Base-by-base conservation (phyloP, 2,329 filamentous ascomycete genomes). In the Xylariaceae sp. region DNA sequence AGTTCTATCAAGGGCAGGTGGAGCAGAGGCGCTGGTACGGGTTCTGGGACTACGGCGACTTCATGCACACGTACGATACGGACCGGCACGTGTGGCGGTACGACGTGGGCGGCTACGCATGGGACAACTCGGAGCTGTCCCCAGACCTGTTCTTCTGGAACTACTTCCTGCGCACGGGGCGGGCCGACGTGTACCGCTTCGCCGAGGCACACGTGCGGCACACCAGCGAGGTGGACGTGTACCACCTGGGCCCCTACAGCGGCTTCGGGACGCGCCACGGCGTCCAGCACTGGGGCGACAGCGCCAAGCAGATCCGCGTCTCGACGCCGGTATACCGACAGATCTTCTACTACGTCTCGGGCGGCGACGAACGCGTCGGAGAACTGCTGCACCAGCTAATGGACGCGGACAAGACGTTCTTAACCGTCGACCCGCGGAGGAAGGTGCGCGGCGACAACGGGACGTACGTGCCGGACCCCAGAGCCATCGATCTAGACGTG, bases 81-180 rank as follows among this genome's bases (percentile, higher is more conserved):
- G 70, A 79, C 52, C 63, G 77, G 4, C 77, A 81, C 45, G 65
- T 64, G 1, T 82, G 78, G 78, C 67, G 74, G 1, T 81, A 81
- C 40, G 78, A 82, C 31, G 56, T 81, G 13, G 78, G 78, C 3
- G 78, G 78, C 0, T 81, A 76, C 41, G 76, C 75, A 0, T 81
- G 78, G 78, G 77, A 81, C 34, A 81, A 81, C 51, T 77, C 73
- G 0, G 77, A 82, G 52, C 63, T 82, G 0, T 81, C 76, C 0
- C 73, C 78, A 0, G 76, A 81, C 48, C 56, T 81, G 2, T 81
- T 73, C 60, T 70, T 81, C 49, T 81, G 78, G 78, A 69, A 68
- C 3, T 74, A 77, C 41, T 82, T 81, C 58, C 64, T 81, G 2
- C 70, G 72, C 8, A 81, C 75, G 0, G 76, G 76, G 0, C 64